Evolutionary conservation across 139 green algal species (phyloP).

Genomic region (Raphidocelis subcapitata): DNA sequence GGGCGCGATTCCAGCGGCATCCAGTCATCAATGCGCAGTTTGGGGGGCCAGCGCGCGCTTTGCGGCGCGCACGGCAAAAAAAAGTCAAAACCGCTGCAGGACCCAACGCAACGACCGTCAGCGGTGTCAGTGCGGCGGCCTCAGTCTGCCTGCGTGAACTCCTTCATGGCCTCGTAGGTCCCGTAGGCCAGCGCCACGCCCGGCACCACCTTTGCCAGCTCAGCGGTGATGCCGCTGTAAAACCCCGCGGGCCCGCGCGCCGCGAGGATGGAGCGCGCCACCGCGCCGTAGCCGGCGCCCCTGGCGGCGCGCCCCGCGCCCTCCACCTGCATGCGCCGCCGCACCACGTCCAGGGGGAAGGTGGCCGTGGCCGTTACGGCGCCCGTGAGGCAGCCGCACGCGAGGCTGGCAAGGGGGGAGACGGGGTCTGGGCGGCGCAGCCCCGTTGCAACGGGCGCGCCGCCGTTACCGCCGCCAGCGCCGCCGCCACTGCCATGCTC

Average conservation of each 20-base stretch:
- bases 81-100: too few species aligned
- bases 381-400: constrained; percentile 76
- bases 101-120: too few species aligned
- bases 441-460: not conserved
- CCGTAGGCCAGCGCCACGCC: constrained; percentile 90
- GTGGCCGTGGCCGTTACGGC: constrained; percentile 80
- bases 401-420: constrained; percentile 51
- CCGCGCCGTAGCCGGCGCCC: constrained; percentile 42
- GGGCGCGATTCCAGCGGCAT: too few species aligned
- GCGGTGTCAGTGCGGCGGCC: too few species aligned
- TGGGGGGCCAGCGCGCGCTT: too few species aligned
- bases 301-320: not conserved
- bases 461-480: constrained; percentile 1
- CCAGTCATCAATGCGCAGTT: too few species aligned
- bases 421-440: not conserved
- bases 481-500: constrained; percentile 16
- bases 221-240: constrained; percentile 84
- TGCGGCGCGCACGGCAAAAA: too few species aligned
- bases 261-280: constrained; percentile 51
- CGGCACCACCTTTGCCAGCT: constrained; percentile 91
- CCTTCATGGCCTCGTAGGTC: constrained; percentile 78
- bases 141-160: constrained; percentile 9
- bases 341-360: constrained; percentile 88
- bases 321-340: constrained; percentile 78
- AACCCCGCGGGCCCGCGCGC: constrained; percentile 66